Percentiles rank a stretch among this genome's conserved stretches.
Conservation (phyloP, 768 basidiomycete species). For the Suillus tomentosus region DNA sequence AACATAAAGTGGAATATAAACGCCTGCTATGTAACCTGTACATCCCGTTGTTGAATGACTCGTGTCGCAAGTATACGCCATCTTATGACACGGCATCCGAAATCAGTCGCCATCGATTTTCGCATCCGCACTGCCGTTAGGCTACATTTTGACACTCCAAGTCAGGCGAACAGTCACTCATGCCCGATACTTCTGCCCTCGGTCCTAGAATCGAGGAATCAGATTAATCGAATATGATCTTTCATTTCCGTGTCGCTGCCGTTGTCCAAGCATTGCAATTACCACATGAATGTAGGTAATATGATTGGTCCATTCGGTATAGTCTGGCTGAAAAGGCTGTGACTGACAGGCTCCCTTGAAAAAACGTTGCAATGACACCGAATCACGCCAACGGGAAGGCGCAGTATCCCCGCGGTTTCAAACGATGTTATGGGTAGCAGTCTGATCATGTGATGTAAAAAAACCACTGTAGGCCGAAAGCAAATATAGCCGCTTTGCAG, state of each 20-base stretch:
- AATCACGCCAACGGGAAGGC: neutral
- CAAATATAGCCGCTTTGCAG: neutral
- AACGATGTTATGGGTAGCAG: neutral
- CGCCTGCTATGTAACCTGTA: neutral
- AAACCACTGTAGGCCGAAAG: neutral
- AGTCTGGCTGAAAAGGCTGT: neutral
- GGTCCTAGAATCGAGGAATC: neutral
- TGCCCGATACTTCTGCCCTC: conserved; percentile 1
- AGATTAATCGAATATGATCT: neutral
- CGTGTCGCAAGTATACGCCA: too few relatives aligned
- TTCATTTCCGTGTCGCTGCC: conserved; percentile 9
- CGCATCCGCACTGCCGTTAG: neutral
- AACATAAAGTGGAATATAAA: conserved; percentile 6
- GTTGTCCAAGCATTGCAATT: neutral
- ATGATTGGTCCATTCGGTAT: neutral
- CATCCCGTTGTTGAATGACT: neutral
- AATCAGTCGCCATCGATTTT: neutral
- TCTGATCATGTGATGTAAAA: neutral
- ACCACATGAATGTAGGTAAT: neutral
- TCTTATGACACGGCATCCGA: neutral
- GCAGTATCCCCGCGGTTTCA: neutral
- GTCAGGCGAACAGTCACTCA: neutral
- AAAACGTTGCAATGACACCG: neutral
- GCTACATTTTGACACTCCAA: neutral
- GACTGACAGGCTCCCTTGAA: conserved; percentile 2